phyloP scores from a whole-genome alignment of 495 filamentous ascomycete genomes.

The Ramalina peruviana region DNA sequence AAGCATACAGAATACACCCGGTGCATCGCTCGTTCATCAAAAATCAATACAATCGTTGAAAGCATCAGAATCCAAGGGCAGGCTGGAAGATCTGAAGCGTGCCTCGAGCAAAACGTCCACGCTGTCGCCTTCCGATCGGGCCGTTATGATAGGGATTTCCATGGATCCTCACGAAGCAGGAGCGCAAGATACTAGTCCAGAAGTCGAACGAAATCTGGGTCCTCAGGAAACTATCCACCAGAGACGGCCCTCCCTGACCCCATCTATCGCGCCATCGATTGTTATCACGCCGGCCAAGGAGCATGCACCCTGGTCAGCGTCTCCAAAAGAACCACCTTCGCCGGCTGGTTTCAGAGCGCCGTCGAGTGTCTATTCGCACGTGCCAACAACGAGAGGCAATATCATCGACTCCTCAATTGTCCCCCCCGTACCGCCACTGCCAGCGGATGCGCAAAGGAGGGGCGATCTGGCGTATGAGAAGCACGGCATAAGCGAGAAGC shows the following conservation, averaged over 20 bases:
- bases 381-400: slow-evolving; percentile 26
- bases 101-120: slow-evolving; percentile 20
- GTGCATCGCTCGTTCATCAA: slow-evolving; percentile 3
- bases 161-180: slow-evolving; percentile 47
- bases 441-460: slow-evolving; percentile 18
- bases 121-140: slow-evolving; percentile 59
- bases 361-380: slow-evolving; percentile 59
- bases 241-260: slow-evolving; percentile 29
- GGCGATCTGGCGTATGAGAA: slow-evolving; percentile 21
- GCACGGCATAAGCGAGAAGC: slow-evolving; percentile 18
- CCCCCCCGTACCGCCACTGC: slow-evolving; percentile 52
- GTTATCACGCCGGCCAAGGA: slow-evolving; percentile 49
- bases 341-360: slow-evolving; percentile 26
- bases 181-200: slow-evolving; percentile 35
- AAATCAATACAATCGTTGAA: slow-evolving; percentile 6
- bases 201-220: slow-evolving; percentile 28
- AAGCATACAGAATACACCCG: slow-evolving; percentile 12
- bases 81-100: slow-evolving; percentile 8
- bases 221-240: slow-evolving; percentile 17
- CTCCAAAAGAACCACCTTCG: slow-evolving; percentile 21
- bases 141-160: slow-evolving; percentile 67
- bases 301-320: slow-evolving; percentile 47
- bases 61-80: slow-evolving; percentile 18
- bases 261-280: slow-evolving; percentile 41
- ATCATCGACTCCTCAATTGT: slow-evolving; percentile 21